phyloP scores from a whole-genome alignment of 169 alveolate species.

The Perkinsus marinus region DNA sequence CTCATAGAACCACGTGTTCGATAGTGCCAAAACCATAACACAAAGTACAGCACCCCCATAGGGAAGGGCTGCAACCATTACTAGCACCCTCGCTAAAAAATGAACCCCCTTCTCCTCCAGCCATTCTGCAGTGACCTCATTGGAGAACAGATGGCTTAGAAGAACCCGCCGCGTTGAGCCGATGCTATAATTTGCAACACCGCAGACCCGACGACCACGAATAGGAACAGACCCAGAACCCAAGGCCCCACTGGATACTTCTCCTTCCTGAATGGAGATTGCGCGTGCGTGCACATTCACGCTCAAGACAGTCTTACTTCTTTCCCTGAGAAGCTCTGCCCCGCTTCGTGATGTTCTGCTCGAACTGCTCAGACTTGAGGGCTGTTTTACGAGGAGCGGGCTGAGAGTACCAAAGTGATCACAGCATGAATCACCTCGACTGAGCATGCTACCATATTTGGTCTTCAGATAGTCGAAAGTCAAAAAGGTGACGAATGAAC shows the following conservation, averaged over 20 bases:
- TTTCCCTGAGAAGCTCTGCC: slow-evolving; percentile 28
- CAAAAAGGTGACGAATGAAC: no score
- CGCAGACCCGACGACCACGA: slow-evolving; percentile 66
- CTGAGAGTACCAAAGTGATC: not conserved
- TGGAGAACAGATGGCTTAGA: no score
- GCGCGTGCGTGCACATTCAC: no score
- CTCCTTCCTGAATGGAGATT: slow-evolving; percentile 3
- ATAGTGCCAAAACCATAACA: no score
- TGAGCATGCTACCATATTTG: no score
- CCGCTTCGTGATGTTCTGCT: slow-evolving; percentile 39
- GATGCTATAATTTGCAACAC: slow-evolving; percentile 50
- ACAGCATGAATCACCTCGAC: not conserved
- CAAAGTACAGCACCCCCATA: no score
- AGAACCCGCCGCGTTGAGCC: slow-evolving; percentile 28
- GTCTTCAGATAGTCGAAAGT: no score
- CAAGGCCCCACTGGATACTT: slow-evolving; percentile 57
- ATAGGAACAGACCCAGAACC: slow-evolving; percentile 49
- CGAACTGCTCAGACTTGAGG: slow-evolving; percentile 34
- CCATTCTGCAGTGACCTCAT: no score
- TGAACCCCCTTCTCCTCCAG: no score
- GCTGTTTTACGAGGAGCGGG: slow-evolving; percentile 21
- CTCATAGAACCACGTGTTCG: no score
- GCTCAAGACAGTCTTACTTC: not conserved
- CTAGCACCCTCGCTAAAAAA: no score
- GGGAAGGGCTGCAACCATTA: no score